A percentile compares a stretch with the other conserved stretches of the same genome.
Evolutionary conservation across 352 stramenopile genomes (phyloP).

Genomic region (Phytopythium aichiense): DNA sequence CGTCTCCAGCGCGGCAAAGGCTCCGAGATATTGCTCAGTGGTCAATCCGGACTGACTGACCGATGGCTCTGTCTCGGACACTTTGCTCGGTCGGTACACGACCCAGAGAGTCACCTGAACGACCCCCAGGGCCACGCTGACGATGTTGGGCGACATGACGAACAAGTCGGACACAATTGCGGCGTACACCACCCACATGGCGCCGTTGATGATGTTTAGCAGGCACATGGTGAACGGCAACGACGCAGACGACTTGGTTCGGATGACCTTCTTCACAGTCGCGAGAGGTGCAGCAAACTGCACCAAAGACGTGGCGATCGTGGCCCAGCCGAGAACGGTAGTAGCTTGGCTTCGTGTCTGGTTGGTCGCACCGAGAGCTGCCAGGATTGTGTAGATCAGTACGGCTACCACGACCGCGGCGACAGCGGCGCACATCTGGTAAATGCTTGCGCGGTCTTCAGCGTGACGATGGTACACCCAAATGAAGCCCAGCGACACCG

Average conservation of each 20-base stretch:
- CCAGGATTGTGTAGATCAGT: slow-evolving; percentile 33
- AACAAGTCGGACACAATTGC: slow-evolving; percentile 27
- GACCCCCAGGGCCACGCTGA: slow-evolving; percentile 18
- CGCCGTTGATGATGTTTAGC: slow-evolving; percentile 39
- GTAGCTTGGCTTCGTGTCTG: slow-evolving; percentile 11
- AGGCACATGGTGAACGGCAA: slow-evolving; percentile 46
- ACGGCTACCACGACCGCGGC: slow-evolving; percentile 18
- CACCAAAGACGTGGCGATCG: slow-evolving; percentile 29
- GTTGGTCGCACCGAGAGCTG: slow-evolving; percentile 17
- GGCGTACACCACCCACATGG: slow-evolving; percentile 40
- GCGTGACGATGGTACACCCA: slow-evolving; percentile 13
- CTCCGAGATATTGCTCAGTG: background rate
- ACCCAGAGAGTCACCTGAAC: slow-evolving; percentile 38
- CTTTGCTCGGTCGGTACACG: slow-evolving; percentile 17
- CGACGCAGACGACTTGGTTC: slow-evolving; percentile 33
- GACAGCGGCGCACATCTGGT: slow-evolving; percentile 10
- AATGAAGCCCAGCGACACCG: slow-evolving; percentile 8
- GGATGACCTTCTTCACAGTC: slow-evolving; percentile 31
- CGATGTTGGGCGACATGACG: slow-evolving; percentile 28
- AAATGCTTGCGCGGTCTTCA: slow-evolving; percentile 7
- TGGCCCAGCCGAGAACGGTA: slow-evolving; percentile 27
- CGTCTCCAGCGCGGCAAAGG: background rate
- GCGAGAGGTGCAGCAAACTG: slow-evolving; percentile 43
- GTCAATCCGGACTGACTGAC: background rate
- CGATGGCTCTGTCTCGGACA: too few species aligned